These are phyloP conservation scores for Neonectria ditissima DNA, from an alignment of 2,329 filamentous ascomycete genomes.

Conservation along the genomic window DNA sequence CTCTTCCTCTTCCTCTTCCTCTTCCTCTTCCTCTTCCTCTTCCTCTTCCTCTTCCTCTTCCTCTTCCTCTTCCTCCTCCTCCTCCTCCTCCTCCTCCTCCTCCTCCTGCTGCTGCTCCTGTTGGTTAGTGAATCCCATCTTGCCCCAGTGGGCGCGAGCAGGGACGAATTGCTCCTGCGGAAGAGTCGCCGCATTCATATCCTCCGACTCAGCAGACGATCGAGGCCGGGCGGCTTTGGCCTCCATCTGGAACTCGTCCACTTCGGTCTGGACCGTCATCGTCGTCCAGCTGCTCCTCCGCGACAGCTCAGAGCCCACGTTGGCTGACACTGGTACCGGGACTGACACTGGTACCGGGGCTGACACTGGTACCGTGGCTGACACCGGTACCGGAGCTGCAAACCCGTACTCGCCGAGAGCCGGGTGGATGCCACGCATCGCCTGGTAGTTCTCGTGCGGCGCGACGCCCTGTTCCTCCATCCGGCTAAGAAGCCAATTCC, in stretches of 20 bases:
- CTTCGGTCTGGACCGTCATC: constrained; percentile 4
- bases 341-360: constrained; percentile 12
- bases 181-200: neutral
- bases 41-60: neutral
- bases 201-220: neutral
- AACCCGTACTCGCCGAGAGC: constrained; percentile 34
- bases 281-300: constrained; percentile 17
- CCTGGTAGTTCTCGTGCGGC: constrained; percentile 23
- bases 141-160: neutral
- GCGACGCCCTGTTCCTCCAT: constrained; percentile 29
- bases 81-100: neutral
- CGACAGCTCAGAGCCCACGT: neutral
- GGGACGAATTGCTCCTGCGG: neutral
- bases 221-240: neutral
- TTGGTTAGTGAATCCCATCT: neutral
- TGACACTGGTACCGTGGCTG: neutral
- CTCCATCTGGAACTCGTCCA: neutral
- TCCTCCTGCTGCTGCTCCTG: neutral
- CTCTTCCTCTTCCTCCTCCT: neutral
- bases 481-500: constrained; percentile 30
- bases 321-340: neutral
- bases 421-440: constrained; percentile 32
- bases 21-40: neutral
- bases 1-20: neutral
- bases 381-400: constrained; percentile 3